Base-by-base conservation (phyloP, 1,284 basidiomycete species). In the Sphaerobolus stellatus region DNA sequence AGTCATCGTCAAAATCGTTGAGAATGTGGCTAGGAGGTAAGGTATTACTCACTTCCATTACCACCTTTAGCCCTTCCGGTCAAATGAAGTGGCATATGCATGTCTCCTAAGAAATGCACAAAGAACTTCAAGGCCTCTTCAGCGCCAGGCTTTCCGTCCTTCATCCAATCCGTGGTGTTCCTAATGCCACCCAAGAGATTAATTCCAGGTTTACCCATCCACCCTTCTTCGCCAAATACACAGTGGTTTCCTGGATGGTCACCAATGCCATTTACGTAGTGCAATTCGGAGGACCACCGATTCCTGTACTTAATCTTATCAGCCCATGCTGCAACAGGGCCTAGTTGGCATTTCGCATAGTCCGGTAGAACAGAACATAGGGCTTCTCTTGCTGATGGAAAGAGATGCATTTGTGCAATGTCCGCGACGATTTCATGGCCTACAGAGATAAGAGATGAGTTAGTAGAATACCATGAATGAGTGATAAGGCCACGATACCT, bases 351-450 rank as follows among this genome's bases (percentile, higher is more conserved):
- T n/a, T 70, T 64, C 3, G 73, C 69, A 49, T 79, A 75, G 41
- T 70, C 69, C 56, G 84, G 82, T 59, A 95, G 84, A 56, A 80
- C 74, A 14, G 61, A 48, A 46, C 91, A 94, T 50, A 97, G 75
- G 43, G 78, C 77, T 7, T 83, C 77, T 51, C 87, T 78, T 1
- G 90, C 87, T 2, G 75, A 75, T 0, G 91, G 90, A 65, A 92
- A 83, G 4, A 97, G 79, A 68, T 96, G 85, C 53, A 94, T 90
- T 68, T 97, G 91, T 0, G 94, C 94, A 55, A 98, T 92, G 5
- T 93, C 94, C 2, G 93, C 94, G 1, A 94, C 83, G 45, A 96
- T 89, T 73, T 95, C 89, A 62, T 97, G 94, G 14, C 94, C 93
- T 80, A 65, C 13, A 45, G 9, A 48, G 0, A 11, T 30, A 24